Percentiles rank a stretch among this genome's conserved stretches.
These are phyloP conservation scores for Cutaneotrichosporon spelunceum DNA, from an alignment of 1,284 basidiomycete genomes.

Conservation along the genomic window DNA sequence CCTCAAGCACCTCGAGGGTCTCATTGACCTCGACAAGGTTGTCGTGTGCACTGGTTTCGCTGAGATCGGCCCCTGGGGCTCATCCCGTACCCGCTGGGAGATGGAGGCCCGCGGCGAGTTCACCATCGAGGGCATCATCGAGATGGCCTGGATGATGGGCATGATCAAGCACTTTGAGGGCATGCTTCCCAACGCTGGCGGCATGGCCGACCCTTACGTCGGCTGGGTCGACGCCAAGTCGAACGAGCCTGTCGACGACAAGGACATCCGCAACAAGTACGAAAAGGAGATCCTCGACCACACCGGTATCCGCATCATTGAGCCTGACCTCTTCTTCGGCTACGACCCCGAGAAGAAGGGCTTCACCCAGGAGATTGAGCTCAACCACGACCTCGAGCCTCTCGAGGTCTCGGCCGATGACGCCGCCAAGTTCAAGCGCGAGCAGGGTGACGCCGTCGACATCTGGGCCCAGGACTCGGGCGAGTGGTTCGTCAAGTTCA, in stretches of 20 bases:
- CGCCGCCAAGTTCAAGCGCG: constrained; percentile 90
- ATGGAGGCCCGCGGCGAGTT: constrained; percentile 93
- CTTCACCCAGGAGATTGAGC: constrained; percentile 95
- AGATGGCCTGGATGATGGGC: constrained; percentile 99
- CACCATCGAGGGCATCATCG: constrained; percentile 94
- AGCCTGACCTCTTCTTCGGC: constrained; percentile 94
- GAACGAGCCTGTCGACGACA: constrained; percentile 96
- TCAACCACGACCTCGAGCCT: constrained; percentile 93
- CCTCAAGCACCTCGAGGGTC: constrained; percentile 70
- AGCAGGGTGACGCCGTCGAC: constrained; percentile 95
- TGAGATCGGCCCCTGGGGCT: constrained; percentile 98
- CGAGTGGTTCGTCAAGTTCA: constrained; percentile 96
- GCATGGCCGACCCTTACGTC: constrained; percentile 74
- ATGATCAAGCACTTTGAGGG: constrained; percentile 98
- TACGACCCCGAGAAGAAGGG: constrained; percentile 97
- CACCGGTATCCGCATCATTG: constrained; percentile 92
- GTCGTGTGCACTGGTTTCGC: constrained; percentile 94
- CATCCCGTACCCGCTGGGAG: constrained; percentile 97
- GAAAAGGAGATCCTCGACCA: constrained; percentile 91
- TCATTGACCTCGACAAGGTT: constrained; percentile 93
- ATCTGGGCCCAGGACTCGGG: constrained; percentile 85
- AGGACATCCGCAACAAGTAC: constrained; percentile 89
- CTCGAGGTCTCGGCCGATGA: constrained; percentile 89
- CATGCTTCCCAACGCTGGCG: constrained; percentile 68
- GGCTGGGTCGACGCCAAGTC: constrained; percentile 97